Evolutionary conservation across 352 stramenopile genomes (phyloP), one percentile per base, ranked within the genome.

Genomic region (Globisporangium apiculatum): DNA sequence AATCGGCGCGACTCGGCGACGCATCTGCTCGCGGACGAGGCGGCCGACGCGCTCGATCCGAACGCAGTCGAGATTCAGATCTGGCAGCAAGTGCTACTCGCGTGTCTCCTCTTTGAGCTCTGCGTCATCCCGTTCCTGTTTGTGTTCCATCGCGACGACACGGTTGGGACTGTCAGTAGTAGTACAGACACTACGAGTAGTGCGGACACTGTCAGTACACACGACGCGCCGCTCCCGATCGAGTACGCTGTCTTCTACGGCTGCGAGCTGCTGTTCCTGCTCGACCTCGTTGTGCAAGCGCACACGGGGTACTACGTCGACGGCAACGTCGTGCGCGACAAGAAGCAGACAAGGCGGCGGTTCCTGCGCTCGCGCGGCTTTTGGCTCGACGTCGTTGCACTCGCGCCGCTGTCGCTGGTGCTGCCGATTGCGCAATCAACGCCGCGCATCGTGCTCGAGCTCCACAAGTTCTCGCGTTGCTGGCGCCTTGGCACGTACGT

Each of bases 231-330:
- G 1, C 37, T 49, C n/a, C 48, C 55, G 1, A 7, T 18, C 12
- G 47, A 54, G 36, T 61, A 55, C 17, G 49, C 36, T 4, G 38
- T 17, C 7, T 24, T 61, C 8, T 42, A 50, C 35, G 31, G 31
- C 40, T 64, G 58, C 49, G 75, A 87, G 51, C 15, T 58, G 18
- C 59, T 87, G 40, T 87, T 87, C 57, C 40, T 72, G 9, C 50
- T 58, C 18, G 74, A 89, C 59, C 69, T 89, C 51, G 79, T 72
- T 60, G 67, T 89, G n/a, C 65, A 83, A 47, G 38, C 78, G 31
- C 72, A 86, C 59, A 83, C 72, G 15, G 75, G 78, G 11, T 86
- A 74, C 55, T 86, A 89, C 60, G 60, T 83, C 46, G 65, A 71
- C 47, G 72, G 76, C 54, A 79, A 80, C 40, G 70, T 86, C 8